Conservation (phyloP, 805 yeast species). For the Isabelozyma pseudorhagii region DNA sequence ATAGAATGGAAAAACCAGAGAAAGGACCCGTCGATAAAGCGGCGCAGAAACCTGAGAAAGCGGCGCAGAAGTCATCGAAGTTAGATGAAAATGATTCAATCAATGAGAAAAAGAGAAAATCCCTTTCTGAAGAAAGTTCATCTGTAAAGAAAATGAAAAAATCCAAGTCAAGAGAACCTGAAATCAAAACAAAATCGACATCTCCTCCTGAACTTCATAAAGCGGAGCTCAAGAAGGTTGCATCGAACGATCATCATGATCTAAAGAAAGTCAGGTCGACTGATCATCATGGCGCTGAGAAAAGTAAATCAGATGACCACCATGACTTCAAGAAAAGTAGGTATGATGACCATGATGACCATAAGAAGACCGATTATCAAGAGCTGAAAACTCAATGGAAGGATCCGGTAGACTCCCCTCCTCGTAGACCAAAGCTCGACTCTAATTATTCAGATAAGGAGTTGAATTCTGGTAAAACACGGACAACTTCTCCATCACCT, state of each 20-base stretch:
- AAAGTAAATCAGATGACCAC: too few relatives aligned
- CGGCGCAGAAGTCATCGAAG: slow-evolving; percentile 1
- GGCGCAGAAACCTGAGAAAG: neutral
- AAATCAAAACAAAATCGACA: too few relatives aligned
- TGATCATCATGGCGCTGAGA: too few relatives aligned
- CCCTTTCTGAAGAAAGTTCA: neutral
- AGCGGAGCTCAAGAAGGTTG: too few relatives aligned
- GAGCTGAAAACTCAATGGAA: neutral
- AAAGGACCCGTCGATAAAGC: neutral
- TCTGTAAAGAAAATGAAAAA: neutral
- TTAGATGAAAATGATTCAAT: neutral
- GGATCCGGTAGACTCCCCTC: slow-evolving; percentile 8
- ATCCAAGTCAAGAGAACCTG: neutral
- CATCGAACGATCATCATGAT: too few relatives aligned
- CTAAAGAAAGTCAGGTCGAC: too few relatives aligned
- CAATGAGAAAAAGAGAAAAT: slow-evolving; percentile 1
- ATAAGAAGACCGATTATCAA: neutral
- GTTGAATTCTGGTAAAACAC: slow-evolving; percentile 1
- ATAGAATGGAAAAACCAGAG: slow-evolving; percentile 10
- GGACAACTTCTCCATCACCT: slow-evolving; percentile 15
- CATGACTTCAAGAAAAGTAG: too few relatives aligned
- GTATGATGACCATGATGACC: neutral
- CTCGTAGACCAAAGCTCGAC: slow-evolving; percentile 1
- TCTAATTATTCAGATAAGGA: neutral
- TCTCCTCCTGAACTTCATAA: neutral